Base-by-base conservation (phyloP, 2,329 filamentous ascomycete genomes). In the Mollisiaceae sp. region DNA sequence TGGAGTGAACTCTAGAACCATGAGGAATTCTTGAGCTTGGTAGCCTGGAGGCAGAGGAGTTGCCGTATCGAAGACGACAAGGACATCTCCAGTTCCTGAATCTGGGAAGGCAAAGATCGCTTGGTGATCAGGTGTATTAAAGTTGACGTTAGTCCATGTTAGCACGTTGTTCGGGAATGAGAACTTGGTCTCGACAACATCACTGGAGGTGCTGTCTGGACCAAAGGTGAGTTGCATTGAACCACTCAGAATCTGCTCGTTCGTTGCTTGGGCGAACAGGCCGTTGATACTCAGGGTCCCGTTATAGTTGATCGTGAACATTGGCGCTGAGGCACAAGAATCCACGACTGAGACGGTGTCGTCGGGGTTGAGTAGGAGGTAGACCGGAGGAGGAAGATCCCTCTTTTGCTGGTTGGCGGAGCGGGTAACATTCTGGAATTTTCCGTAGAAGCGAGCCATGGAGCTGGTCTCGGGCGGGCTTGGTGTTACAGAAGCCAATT, bases 291-390 rank as follows among this genome's bases (percentile, higher is more conserved):
- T 57, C 22, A 63, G 14, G 1, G 27, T 54, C 12, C 27, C 27
- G 24, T 62, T 52, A 12, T 52, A 35, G 35, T 43, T 43, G 39
- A 59, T 45, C 9, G 41, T 59, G 55, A 63, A 63, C 12, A 59
- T 20, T 18, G 56, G 38, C 56, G 61, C 61, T 5, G 24, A n/a
- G 18, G n/a, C 20, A 58, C 61, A 63, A 8, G 3, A 6, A 24
- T 52, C 43, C 8, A 41, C 54, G 14, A 63, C 24, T 1, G 55
- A 50, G 15, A 59, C 54, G 12, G 38, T 59, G 27, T 56, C 45
- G 22, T 59, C 41, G 11, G 12, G 3, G 9, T 52, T 47, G 24
- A 59, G 55, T 20, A 55, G 14, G 4, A 62, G 38, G 60, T 27
- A 62, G 2, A 62, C 60, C 11, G 36, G 20, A n/a, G 41, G n/a